These are phyloP conservation scores for Lineolata rhizophorae DNA, from an alignment of 495 filamentous ascomycete genomes.

Conservation along the genomic window DNA sequence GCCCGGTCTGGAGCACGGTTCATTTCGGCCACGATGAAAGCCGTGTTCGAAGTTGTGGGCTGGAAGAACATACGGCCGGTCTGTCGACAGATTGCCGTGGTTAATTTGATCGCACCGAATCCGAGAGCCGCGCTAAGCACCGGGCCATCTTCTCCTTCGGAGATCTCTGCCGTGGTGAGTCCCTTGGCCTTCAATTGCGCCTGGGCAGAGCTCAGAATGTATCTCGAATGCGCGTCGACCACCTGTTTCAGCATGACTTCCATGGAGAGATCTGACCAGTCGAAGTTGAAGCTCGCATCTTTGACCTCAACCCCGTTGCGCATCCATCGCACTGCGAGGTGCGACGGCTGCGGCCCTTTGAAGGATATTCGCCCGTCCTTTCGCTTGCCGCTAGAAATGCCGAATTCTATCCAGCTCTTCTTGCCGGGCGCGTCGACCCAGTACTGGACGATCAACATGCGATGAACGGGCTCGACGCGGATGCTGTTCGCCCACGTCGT, in stretches of 20 bases:
- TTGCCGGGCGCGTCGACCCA: constrained; percentile 45
- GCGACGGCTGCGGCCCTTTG: constrained; percentile 18
- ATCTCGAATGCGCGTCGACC: constrained; percentile 49
- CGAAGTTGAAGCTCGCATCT: constrained; percentile 38
- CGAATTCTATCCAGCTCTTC: constrained; percentile 85
- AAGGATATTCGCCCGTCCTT: constrained; percentile 18
- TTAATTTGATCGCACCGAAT: background rate
- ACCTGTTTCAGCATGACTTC: constrained; percentile 49
- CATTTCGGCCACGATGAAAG: too few relatives aligned
- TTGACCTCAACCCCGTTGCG: constrained; percentile 52
- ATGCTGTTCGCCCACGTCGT: constrained; percentile 56
- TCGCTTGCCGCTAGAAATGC: constrained; percentile 41
- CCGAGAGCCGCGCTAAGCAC: too few relatives aligned
- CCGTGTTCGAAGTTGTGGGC: background rate
- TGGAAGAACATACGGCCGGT: background rate
- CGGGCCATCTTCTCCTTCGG: constrained; percentile 30
- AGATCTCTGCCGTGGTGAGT: constrained; percentile 20
- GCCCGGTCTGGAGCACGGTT: too few relatives aligned
- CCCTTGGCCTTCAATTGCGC: constrained; percentile 27
- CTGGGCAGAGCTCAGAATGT: constrained; percentile 39
- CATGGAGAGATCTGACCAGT: constrained; percentile 43
- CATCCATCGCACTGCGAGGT: constrained; percentile 61
- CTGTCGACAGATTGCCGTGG: background rate
- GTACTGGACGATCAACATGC: constrained; percentile 72
- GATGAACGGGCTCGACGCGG: constrained; percentile 49